Percentiles rank a stretch among this genome's conserved stretches.
Conservation (phyloP, 2,329 filamentous ascomycete species). For the Cladosporium sp. region DNA sequence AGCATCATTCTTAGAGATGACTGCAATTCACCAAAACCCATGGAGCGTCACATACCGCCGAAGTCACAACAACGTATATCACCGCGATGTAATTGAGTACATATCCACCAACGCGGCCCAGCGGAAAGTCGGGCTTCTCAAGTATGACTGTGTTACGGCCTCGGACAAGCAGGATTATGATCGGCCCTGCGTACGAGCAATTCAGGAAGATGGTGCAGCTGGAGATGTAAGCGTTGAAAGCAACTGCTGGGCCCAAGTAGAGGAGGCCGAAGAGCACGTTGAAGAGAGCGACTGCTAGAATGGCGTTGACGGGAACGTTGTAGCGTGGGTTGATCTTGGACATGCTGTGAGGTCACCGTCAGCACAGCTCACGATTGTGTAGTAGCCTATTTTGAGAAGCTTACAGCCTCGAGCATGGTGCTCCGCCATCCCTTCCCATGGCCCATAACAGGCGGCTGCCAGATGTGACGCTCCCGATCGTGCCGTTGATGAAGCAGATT, state of each 20-base stretch:
- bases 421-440: conserved; percentile 33
- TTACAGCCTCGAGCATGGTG: conserved; percentile 2
- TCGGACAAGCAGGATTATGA: conserved; percentile 1
- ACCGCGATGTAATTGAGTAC: not conserved
- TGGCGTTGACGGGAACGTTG: conserved; percentile 17
- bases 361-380: too few relatives aligned
- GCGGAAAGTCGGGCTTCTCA: not conserved
- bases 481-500: conserved; percentile 26
- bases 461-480: conserved; percentile 32
- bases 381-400: too few relatives aligned
- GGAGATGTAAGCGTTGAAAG: conserved; percentile 5
- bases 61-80: not conserved
- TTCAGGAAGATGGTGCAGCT: conserved; percentile 9
- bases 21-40: not conserved
- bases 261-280: conserved; percentile 4
- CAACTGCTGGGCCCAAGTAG: conserved; percentile 3
- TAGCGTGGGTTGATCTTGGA: conserved; percentile 11
- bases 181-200: conserved; percentile 4
- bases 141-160: not conserved
- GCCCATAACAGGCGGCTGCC: conserved; percentile 31
- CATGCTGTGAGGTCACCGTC: not conserved
- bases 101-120: not conserved
- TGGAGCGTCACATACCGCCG: not conserved
- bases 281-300: conserved; percentile 14
- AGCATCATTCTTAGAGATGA: not conserved